Base-by-base conservation (phyloP, 345 rosid species). In the Gossypium bickii region DNA sequence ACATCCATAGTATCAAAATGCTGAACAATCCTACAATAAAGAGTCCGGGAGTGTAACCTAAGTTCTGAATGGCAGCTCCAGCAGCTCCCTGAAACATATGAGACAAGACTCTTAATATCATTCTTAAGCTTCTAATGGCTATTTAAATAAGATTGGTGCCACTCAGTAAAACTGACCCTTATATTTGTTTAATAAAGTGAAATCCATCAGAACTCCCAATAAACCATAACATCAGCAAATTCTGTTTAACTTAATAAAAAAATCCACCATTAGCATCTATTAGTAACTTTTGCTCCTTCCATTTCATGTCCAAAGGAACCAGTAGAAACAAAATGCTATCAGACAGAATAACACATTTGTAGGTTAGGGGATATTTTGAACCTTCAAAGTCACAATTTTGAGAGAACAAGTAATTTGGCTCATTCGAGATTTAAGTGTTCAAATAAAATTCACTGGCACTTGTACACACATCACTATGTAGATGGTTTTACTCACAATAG, bases 31-130 rank as follows among this genome's bases (percentile, higher is more conserved):
- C 99, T 45, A 88, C 94, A 27, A 95, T 91, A 80, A 90, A 95
- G 76, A 95, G 90, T 25, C 99, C 99, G 74, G 99, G 97, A 81
- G 97, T 95, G 85, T 88, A 93, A 70, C 97, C 98, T 84, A 93
- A 80, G 79, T 88, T 87, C 77, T 74, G 86, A 82, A 95, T 83
- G 68, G 94, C 90, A 82, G 90, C 92, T 73, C 91, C 91, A 72
- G 97, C 99, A 80, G 86, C 94, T 62, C 87, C 99, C 99, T 95
- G 88, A 83, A 87, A 80, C 11, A 43, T 55, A 70, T 74, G 68
- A 61, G 57, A 72, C 20, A 18, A 17, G 43, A 75, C 22, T 69
- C 16, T 78, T 63, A 75, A 65, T 43, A 25, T 55, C 25, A 6
- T 51, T 48, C 49, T 27, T 15, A 47, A 72, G n/a, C 34, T 62